Evolutionary conservation across 345 rosid genomes (phyloP), one percentile per base, ranked within the genome.

Genomic region (Melastoma malabathricum): DNA sequence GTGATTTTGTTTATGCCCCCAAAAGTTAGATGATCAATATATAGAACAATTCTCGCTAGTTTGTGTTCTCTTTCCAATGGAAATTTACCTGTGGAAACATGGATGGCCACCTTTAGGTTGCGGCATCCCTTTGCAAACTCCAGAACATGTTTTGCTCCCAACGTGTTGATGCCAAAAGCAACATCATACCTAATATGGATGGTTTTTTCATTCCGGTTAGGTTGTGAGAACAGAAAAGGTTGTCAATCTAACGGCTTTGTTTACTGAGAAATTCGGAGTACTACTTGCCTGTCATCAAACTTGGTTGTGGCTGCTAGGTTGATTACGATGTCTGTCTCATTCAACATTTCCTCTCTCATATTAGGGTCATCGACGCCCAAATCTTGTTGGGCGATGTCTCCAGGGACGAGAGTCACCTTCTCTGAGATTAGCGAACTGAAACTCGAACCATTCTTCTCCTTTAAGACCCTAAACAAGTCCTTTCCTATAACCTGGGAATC

Each of bases 81-180:
- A 13, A 8, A 51, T 66, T 44, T 31, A 88, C 90, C 94, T 3
- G 88, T 88, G 45, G 97, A 82, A 6, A 76, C 70, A 38, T 84
- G 85, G 53, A 74, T 62, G 20, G 78, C 66, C 0, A 80, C 58
- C 48, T 68, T 54, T 6, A 68, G 19, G 12, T 78, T 70, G 27
- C 22, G 13, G 52, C 93, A 80, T 51, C 48, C 14, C 61, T 78
- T 80, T 2, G 65, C 72, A n/a, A 83, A 80, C 44, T 66, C 58
- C 47, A 80, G 13, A 10, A 72, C 72, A 67, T 78, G 41, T 57
- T 54, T 59, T 0, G 75, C 80, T 57, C 85, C 93, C 18, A 70
- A 2, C 8, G 85, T 59, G 48, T 84, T 84, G 48, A 65, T 66
- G 16, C 69, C 76, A 52, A 83, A 52, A 17, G 85, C 64, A 16